Base-by-base conservation (phyloP, 108 stramenopile species). In the Phaeodactylum tricornutum region DNA sequence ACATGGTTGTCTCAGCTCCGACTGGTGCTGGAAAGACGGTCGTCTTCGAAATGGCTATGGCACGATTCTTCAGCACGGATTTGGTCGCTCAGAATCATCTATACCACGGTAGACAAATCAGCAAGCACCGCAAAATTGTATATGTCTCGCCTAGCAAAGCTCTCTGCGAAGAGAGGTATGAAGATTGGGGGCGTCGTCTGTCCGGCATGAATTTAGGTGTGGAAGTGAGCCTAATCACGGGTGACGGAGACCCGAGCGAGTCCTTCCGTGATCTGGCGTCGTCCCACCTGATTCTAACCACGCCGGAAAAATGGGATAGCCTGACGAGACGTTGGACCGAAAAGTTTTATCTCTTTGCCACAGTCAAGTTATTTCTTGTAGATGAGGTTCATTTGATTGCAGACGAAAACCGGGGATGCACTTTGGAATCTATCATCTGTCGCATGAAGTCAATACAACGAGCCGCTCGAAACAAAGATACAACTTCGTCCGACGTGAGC, bases 21-120 rank as follows among this genome's bases (percentile, higher is more conserved):
- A 99, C 99, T 4, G 97, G 99, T 0, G 87, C 96, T 0, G 99
- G 99, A 11, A 99, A 99, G 64, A 97, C 97, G 0, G 70, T 55
- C 1, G 50, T 94, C 40, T 93, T 97, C 50, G 96, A 97, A 64
- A 91, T 95, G 87, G 94, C 94, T 15, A 84, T 97, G 64, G 78
- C 75, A 8, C 58, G 90, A 42, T 60, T 97, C 55, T 55, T 89
- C 44, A 26, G 66, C 41, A 29, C 53, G 15, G 58, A 62, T 36
- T 33, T 68, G 65, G 17, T 37, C 24, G 16, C 36, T 22, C 16
- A 54, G 23, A 24, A 54, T 50, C 5, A 33, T 21, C n/a, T n/a
- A n/a, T n/a, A n/a, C n/a, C n/a, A n/a, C n/a, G n/a, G n/a, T n/a
- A n/a, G n/a, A n/a, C 34, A 61, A 20, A 40, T 85, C 43, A 50